phyloP scores from a whole-genome alignment of 2,329 filamentous ascomycete genomes.

The Colletotrichum cuscutae region DNA sequence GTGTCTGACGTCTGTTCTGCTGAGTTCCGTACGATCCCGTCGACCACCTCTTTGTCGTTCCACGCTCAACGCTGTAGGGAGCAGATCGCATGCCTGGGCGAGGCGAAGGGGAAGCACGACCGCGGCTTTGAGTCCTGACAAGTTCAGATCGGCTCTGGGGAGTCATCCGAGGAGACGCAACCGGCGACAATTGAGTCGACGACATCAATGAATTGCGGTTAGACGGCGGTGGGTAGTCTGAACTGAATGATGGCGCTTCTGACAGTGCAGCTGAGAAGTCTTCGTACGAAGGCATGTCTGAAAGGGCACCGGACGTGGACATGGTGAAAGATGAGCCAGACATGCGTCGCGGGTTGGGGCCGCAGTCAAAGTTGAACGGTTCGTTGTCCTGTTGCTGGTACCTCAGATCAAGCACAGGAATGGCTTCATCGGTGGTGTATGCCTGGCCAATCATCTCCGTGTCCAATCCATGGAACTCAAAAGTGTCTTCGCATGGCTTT shows the following conservation, averaged over 20 bases:
- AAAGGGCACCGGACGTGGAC: slow-evolving; percentile 72
- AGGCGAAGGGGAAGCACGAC: slow-evolving; percentile 77
- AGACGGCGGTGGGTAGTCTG: slow-evolving; percentile 74
- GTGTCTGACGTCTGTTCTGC: slow-evolving; percentile 64
- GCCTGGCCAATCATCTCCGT: slow-evolving; percentile 72
- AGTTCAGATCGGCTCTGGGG: slow-evolving; percentile 69
- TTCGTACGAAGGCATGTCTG: slow-evolving; percentile 77
- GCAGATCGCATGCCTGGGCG: slow-evolving; percentile 74
- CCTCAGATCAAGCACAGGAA: slow-evolving; percentile 70
- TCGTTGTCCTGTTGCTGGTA: slow-evolving; percentile 63
- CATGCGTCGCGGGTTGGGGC: slow-evolving; percentile 69
- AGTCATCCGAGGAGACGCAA: slow-evolving; percentile 76
- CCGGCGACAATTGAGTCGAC: slow-evolving; percentile 76
- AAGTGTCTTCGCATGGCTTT: slow-evolving; percentile 66
- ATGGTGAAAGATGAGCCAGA: slow-evolving; percentile 80
- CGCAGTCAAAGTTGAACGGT: slow-evolving; percentile 59
- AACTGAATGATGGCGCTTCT: slow-evolving; percentile 73
- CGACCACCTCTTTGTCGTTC: slow-evolving; percentile 79
- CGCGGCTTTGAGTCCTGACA: slow-evolving; percentile 73
- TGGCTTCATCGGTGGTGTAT: slow-evolving; percentile 70
- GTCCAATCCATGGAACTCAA: slow-evolving; percentile 66
- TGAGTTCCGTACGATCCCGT: slow-evolving; percentile 76
- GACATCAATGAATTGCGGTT: slow-evolving; percentile 78
- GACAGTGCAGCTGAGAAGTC: slow-evolving; percentile 75
- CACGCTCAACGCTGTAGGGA: slow-evolving; percentile 76